phyloP scores from a whole-genome alignment of 2,329 filamentous ascomycete species.

The Colletotrichum sp. region DNA sequence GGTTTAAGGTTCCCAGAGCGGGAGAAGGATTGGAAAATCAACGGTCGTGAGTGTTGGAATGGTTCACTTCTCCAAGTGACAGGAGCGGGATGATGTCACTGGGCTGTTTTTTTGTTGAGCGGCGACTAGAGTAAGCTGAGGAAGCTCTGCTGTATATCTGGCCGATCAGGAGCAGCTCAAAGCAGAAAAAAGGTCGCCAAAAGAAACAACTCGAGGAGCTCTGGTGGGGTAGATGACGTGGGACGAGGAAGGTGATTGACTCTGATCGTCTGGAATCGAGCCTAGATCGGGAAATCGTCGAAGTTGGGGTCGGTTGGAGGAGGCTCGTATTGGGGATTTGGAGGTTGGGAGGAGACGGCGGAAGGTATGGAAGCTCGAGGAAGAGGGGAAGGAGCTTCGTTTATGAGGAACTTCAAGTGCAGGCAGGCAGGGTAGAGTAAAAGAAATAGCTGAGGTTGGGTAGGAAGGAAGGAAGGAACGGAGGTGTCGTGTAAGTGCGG shows the following conservation, averaged over 20 bases:
- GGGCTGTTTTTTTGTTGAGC: not conserved
- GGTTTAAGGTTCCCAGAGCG: not conserved
- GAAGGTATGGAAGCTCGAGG: not conserved
- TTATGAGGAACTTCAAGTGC: not conserved
- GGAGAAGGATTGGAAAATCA: not conserved
- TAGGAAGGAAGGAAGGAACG: not conserved
- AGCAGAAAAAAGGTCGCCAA: not conserved
- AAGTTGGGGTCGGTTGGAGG: not conserved
- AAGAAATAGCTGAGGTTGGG: not conserved
- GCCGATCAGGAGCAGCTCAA: not conserved
- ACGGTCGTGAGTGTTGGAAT: not conserved
- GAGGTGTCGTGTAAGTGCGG: not conserved
- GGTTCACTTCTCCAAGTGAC: not conserved
- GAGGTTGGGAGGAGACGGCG: not conserved
- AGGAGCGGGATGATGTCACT: constrained; percentile 9
- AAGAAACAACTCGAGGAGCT: constrained; percentile 4
- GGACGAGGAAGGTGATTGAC: not conserved
- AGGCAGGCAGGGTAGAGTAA: not conserved
- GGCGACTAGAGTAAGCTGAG: not conserved
- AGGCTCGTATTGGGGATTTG: not conserved
- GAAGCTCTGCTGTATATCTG: not conserved
- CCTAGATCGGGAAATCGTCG: not conserved
- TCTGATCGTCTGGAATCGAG: not conserved
- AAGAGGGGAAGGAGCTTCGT: not conserved
- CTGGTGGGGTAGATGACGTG: constrained; percentile 11